Percentiles rank a stretch among this genome's conserved stretches.
These are phyloP conservation scores for Dryadomyces quercus-mongolicae DNA, from an alignment of 2,329 filamentous ascomycete genomes.

Conservation along the genomic window DNA sequence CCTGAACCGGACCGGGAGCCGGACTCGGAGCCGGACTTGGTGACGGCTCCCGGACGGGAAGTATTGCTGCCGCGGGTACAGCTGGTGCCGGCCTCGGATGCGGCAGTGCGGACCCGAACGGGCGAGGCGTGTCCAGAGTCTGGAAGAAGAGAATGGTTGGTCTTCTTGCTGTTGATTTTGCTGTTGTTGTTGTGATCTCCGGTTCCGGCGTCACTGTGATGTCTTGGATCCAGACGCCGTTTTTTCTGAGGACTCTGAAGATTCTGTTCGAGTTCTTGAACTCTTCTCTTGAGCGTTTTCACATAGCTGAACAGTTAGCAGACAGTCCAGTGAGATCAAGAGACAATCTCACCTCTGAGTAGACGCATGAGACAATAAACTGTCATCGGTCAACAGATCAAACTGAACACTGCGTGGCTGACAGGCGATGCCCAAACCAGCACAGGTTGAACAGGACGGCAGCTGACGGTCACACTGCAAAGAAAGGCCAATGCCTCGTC, in stretches of 20 bases:
- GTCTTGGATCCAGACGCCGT: neutral
- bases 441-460: slow-evolving; percentile 5
- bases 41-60: neutral
- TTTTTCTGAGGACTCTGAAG: neutral
- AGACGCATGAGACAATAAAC: slow-evolving; percentile 1
- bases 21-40: slow-evolving; percentile 1
- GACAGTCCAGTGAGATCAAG: too few relatives aligned
- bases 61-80: neutral
- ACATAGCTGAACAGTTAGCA: neutral
- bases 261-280: neutral
- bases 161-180: too few relatives aligned
- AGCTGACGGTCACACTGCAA: neutral
- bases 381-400: neutral
- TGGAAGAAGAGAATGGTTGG: neutral
- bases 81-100: slow-evolving; percentile 1
- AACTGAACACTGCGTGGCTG: slow-evolving; percentile 1
- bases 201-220: neutral
- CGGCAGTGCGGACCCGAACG: neutral
- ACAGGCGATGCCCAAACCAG: slow-evolving; percentile 3
- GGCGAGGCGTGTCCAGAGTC: neutral
- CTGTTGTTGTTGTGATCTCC: neutral
- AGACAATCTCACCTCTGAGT: neutral
- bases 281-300: neutral
- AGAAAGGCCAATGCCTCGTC: neutral
- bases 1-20: neutral